Conservation (phyloP, 306 rosid species). For the Fagus crenata region DNA sequence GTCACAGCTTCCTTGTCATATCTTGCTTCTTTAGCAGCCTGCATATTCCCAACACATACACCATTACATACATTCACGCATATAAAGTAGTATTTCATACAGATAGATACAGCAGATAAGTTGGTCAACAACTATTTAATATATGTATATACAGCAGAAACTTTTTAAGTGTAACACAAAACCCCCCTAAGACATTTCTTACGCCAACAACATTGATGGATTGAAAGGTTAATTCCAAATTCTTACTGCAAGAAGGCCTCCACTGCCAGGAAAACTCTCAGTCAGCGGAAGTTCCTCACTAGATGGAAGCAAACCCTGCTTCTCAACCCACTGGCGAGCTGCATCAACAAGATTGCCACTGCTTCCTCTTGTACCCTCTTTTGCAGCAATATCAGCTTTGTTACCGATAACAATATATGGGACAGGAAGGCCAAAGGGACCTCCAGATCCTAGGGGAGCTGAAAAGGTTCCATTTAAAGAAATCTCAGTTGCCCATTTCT, state of each 20-base stretch:
- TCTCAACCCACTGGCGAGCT: slow-evolving; percentile 99
- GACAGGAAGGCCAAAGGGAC: slow-evolving; percentile 95
- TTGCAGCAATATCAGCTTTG: slow-evolving; percentile 92
- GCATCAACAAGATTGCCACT: slow-evolving; percentile 96
- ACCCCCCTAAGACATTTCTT: too few relatives aligned
- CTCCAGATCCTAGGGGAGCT: slow-evolving; percentile 92
- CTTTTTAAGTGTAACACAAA: too few relatives aligned
- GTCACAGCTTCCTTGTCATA: slow-evolving; percentile 90
- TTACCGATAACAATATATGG: slow-evolving; percentile 87
- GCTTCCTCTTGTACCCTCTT: slow-evolving; percentile 89
- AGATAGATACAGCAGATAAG: too few relatives aligned
- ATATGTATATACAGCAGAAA: too few relatives aligned
- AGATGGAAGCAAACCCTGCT: slow-evolving; percentile 95
- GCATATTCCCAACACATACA: slow-evolving; percentile 34
- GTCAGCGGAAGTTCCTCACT: slow-evolving; percentile 98
- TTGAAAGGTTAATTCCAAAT: slow-evolving; percentile 11
- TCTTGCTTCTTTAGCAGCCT: slow-evolving; percentile 98
- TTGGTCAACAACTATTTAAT: too few relatives aligned
- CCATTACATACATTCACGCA: neutral
- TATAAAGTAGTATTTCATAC: too few relatives aligned
- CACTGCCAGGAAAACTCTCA: slow-evolving; percentile 84
- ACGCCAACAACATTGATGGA: neutral
- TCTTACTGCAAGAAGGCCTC: slow-evolving; percentile 81
- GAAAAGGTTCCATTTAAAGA: slow-evolving; percentile 90
- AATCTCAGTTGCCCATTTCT: slow-evolving; percentile 94